phyloP scores from a whole-genome alignment of 306 rosid species.

The Rubus parviflorus region DNA sequence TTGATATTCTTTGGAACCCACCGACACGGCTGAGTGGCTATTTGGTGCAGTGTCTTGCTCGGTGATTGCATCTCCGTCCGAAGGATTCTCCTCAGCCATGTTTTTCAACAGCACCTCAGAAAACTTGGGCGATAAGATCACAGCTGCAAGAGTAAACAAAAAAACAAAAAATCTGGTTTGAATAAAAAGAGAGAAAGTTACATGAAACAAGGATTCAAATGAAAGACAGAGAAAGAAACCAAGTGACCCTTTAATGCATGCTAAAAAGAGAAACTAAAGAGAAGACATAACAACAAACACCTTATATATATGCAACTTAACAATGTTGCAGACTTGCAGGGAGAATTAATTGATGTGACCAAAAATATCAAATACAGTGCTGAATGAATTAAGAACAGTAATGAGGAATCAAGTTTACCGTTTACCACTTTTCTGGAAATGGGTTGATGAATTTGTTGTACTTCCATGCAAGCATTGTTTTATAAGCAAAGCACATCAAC shows the following conservation, averaged over 20 bases:
- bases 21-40: constrained; percentile 11
- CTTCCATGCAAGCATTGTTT: neutral
- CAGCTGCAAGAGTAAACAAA: neutral
- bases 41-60: constrained; percentile 35
- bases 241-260: neutral
- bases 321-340: neutral
- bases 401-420: neutral
- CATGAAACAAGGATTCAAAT: neutral
- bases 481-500: neutral
- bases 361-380: neutral
- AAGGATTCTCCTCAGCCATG: constrained; percentile 40
- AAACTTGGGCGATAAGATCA: neutral
- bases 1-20: constrained; percentile 24
- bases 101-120: constrained; percentile 8
- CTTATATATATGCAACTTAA: neutral
- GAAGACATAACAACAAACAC: neutral
- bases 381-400: neutral
- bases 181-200: neutral
- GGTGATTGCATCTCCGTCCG: constrained; percentile 26
- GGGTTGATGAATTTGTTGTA: neutral
- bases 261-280: neutral
- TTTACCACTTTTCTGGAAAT: neutral
- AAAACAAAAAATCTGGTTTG: neutral
- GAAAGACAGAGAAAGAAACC: neutral
- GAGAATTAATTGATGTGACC: neutral